Evolutionary conservation across 2,329 filamentous ascomycete species (phyloP), one percentile per base, ranked within the genome.

Genomic region (Fusarium continuum): DNA sequence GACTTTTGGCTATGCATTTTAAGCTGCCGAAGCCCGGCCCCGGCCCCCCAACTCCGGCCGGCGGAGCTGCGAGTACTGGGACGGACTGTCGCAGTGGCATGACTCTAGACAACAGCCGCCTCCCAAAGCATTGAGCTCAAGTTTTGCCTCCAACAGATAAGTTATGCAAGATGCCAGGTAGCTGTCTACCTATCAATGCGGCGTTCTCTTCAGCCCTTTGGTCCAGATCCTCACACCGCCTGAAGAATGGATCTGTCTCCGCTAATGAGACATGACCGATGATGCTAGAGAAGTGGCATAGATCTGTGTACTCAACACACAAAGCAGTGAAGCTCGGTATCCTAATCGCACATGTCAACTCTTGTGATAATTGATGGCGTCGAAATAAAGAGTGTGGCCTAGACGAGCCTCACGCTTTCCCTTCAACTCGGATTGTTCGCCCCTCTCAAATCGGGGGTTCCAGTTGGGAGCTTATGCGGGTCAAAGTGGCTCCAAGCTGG

Each of bases 381-480:
- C 31, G 19, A 25, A 55, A 41, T 31, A 55, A 45, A 60, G 34
- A 34, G 32, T 54, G 25, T 38, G 55, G 17, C 16, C 46, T 28
- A 16, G 32, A 57, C 32, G 22, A 54, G 39, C 58, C 45, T 62
- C 51, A 43, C 38, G 28, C 29, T 31, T 35, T 10, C 38, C 19
- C n/a, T 43, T 19, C 22, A 26, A 25, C 11, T 29, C 25, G 19
- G 19, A 38, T 35, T 26, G 56, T 32, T 57, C 46, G 41, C 59
- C 53, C 53, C 38, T 60, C 55, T 48, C 19, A 29, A 55, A 49
- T 64, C 54, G 56, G 62, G 31, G 54, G 41, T 48, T 66, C 62
- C 55, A 67, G 59, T 55, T 66, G 59, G 41, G 54, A 62, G 67
- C 52, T 53, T 61, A 49, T 65, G 51, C 50, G 57, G 64, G 65